Evolutionary conservation across 176 grass and related monocot genomes (phyloP), one percentile per base, ranked within the genome.

Genomic region (Oryza meridionalis): DNA sequence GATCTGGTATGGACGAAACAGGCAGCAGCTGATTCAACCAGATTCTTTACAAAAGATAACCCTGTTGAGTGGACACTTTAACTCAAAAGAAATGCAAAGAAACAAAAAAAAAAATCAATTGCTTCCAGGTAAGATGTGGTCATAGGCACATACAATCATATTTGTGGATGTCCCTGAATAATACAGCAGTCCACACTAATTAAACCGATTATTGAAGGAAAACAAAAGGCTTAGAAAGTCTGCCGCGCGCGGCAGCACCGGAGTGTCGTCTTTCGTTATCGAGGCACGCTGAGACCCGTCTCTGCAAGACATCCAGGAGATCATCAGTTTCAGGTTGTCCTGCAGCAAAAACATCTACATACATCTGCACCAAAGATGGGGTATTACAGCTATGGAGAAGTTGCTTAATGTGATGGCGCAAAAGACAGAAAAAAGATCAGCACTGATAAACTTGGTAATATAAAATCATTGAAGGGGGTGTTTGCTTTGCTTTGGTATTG

Each of bases 251-350:
- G 21, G 72, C 43, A 62, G 9, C 67, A 16, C 4, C 22, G 47
- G 15, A 69, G 73, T 38, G 42, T 72, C 38, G 65, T 75, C 84
- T 88, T 81, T 80, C 85, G 72, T 95, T 87, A 95, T 95, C 93
- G 93, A 88, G 93, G 93, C 63, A 79, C 76, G 73, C 93, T 87
- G 44, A 95, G 76, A 88, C 93, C 93, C 29, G 81, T 95, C 87
- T 96, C 93, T 96, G 90, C 45, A 84, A 70, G 32, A 72, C 49
- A 95, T 32, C 42, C 86, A 76, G 22, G 21, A 82, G 68, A 73
- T 58, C 40, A 73, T 69, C 80, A 78, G 67, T 76, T 88, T 74
- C 53, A 50, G 26, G 16, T 25, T 78, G 81, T n/a, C 55, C 1
- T 15, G 15, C 19, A 49, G 69, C 16, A 21, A 71, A 83, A 66